Conservation (phyloP, 176 grass and related monocot genomes). For the Phragmites australis region DNA sequence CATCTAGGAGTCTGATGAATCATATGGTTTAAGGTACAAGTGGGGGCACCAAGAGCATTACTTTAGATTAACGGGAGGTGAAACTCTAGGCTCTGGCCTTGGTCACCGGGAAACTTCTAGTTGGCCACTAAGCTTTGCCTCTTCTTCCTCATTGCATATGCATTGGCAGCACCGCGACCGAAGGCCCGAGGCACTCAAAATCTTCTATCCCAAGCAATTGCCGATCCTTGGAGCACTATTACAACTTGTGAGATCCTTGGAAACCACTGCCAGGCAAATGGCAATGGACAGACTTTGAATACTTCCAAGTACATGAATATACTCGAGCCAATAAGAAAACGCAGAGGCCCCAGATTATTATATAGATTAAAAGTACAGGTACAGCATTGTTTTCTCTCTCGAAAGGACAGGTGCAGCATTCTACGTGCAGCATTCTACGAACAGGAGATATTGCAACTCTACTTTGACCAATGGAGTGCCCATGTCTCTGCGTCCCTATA, state of each 20-base stretch:
- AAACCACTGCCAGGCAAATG: constrained; percentile 39
- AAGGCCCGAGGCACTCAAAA: constrained; percentile 34
- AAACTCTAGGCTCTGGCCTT: constrained; percentile 44
- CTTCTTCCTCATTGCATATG: constrained; percentile 27
- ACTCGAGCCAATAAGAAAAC: constrained; percentile 42
- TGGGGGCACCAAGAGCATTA: constrained; percentile 12
- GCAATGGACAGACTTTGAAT: constrained; percentile 45
- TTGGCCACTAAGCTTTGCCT: constrained; percentile 45
- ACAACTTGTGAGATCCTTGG: constrained; percentile 39
- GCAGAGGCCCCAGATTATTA: constrained; percentile 9
- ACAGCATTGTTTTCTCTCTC: too few relatives aligned
- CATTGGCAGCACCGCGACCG: constrained; percentile 21
- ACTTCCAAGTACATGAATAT: constrained; percentile 47
- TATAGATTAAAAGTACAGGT: constrained; percentile 47
- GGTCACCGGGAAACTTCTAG: constrained; percentile 28
- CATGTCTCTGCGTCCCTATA: constrained; percentile 43
- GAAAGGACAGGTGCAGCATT: too few relatives aligned
- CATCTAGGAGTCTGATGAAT: constrained; percentile 29
- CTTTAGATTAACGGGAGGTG: constrained; percentile 32
- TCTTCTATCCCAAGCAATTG: constrained; percentile 50
- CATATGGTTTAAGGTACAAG: constrained; percentile 41
- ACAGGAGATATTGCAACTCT: constrained; percentile 32
- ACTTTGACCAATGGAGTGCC: constrained; percentile 44
- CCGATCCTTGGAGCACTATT: constrained; percentile 34
- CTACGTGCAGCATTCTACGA: constrained; percentile 37